Base-by-base conservation (phyloP, 2,329 filamentous ascomycete genomes). In the Hymenoscyphus repandus region DNA sequence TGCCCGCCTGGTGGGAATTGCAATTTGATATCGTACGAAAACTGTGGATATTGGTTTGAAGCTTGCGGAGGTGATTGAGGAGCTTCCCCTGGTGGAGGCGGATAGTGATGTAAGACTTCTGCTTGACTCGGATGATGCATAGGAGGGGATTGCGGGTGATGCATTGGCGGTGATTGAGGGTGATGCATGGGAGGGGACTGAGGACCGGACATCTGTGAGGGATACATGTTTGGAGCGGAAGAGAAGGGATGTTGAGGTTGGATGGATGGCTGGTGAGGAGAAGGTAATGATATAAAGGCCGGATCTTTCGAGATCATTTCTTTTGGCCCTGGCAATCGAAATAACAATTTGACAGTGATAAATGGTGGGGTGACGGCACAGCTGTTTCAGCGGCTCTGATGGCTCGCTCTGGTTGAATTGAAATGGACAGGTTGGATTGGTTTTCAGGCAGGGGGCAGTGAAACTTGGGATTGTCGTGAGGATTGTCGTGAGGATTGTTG, bases 11-110 rank as follows among this genome's bases (percentile, higher is more conserved):
- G 55, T 7, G 59, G 56, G 41, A 55, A 62, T 27, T 56, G 53
- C 45, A 60, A 51, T 50, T 55, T 55, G 37, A 58, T 59, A 42
- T 62, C 56, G 52, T 62, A 60, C 46, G 53, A 56, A 44, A 58
- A 58, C 33, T 58, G 56, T 1, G 58, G 59, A 32, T 58, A 60
- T 45, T 49, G 56, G 34, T 51, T 55, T 7, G 54, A 50, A 9
- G 49, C 30, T 39, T 58, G 22, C 22, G 22, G 56, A 34, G 39
- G 40, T 31, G 57, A 51, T 46, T 59, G 51, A 12, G 38, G 42
- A 33, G 44, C 46, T 44, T 55, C 47, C 18, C 55, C 47, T 15
- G 49, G 51, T 11, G 50, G 52, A 15, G 52, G 52, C n/a, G 47
- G 51, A 32, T 54, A 54, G 41, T 27, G 40, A 22, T 51, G 48